Evolutionary conservation across 441 rosid genomes (phyloP), one percentile per base, ranked within the genome.

Genomic region (Gossypium schwendimanii): DNA sequence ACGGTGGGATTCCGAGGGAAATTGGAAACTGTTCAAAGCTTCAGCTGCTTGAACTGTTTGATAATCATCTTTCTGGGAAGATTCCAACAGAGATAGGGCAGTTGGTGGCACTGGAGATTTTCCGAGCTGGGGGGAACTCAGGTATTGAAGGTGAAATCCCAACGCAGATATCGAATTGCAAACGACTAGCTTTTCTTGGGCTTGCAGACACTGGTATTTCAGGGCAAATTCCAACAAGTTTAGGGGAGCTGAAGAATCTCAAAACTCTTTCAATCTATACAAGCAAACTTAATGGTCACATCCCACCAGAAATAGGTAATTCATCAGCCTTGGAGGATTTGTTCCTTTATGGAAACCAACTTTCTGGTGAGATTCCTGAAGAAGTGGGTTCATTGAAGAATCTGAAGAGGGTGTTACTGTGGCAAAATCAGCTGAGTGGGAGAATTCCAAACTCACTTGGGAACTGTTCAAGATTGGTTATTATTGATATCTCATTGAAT

Each of bases 141-240:
- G 87, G 84, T 63, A 76, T 90, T 55, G 77, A 45, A 14, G 90
- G 95, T 47, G 85, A 85, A 64, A 85, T 90, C 52, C 95, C 95
- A 41, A 66, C 59, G 79, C 82, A 83, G 85, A 81, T 90, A 75
- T 82, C 90, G 15, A 84, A 80, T 82, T 90, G 95, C 80, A 80
- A 69, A 41, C 44, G 63, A 7, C 79, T 90, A 14, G 31, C 70
- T 9, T 79, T 75, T 74, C 76, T 90, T 62, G 95, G 95, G n/a
- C 91, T 90, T 17, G 89, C 95, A 7, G 95, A 90, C 59, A 88
- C 95, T 0, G 88, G 81, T 52, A 80, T 88, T 78, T 81, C 91
- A 2, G 92, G 95, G 45, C 69, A 76, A 70, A 78, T 90, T 52
- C 95, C 95, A 2, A 69, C 50, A 3, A 83, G 82, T 68, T 15